Percentiles rank a stretch among this genome's conserved stretches.
Conservation (phyloP, 106 monocot genomes). For the Hemerocallis citrina region DNA sequence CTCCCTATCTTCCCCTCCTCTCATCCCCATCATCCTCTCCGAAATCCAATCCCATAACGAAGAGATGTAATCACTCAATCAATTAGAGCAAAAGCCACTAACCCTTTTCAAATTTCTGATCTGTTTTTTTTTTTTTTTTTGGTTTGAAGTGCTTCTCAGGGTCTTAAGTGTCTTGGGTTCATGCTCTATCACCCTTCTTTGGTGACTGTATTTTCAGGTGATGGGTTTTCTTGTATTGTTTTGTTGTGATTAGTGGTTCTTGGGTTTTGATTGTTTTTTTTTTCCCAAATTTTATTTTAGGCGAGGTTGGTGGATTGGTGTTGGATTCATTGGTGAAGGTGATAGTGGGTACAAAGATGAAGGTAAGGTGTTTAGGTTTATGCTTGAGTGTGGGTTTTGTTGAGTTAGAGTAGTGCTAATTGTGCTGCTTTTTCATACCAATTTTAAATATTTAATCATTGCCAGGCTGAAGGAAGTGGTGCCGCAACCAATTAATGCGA, state of each 20-base stretch:
- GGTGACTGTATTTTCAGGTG: conserved; percentile 33
- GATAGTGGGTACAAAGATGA: conserved; percentile 35
- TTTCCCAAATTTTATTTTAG: conserved; percentile 13
- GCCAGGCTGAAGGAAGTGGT: too few species aligned
- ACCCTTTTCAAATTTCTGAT: background rate
- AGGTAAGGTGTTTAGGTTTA: conserved; percentile 24
- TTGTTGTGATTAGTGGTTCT: background rate
- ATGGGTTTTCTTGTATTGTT: background rate
- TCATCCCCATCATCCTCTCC: conserved; percentile 31
- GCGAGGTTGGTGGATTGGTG: conserved; percentile 14
- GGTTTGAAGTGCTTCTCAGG: conserved; percentile 32
- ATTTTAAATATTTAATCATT: too few species aligned
- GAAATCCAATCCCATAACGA: conserved; percentile 39
- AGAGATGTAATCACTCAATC: conserved; percentile 36
- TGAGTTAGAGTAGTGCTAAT: background rate
- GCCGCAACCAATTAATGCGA: too few species aligned
- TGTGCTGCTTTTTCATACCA: too few species aligned
- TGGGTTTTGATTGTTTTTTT: background rate
- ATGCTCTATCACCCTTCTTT: conserved; percentile 52
- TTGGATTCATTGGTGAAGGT: conserved; percentile 37
- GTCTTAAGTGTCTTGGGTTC: conserved; percentile 69
- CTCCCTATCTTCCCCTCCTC: conserved; percentile 22
- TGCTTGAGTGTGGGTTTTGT: background rate
- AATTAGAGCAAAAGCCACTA: background rate
- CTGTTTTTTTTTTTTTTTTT: background rate